Evolutionary conservation across 2,329 filamentous ascomycete species (phyloP), one percentile per base, ranked within the genome.

Genomic region (Fusarium sp.): DNA sequence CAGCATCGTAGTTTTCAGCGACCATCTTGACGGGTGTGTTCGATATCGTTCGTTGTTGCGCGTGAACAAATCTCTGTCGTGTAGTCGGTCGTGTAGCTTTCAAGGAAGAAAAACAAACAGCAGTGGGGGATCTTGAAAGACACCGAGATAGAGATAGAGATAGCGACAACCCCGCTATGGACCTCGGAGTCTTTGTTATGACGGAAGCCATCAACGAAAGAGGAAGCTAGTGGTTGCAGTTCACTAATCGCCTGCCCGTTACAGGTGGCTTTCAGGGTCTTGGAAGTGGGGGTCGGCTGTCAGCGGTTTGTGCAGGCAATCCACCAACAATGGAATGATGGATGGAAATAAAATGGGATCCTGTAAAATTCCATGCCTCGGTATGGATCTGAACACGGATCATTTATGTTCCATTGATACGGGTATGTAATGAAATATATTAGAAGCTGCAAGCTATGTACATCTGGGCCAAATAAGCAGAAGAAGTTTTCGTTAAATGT

Each of bases 1-100:
- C 80, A 30, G 81, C 77, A 49, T 88, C 83, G 71, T 84, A 86
- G 70, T 84, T 79, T 71, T 81, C 59, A 54, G 77, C 79, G 49
- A 80, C 77, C 79, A 81, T 81, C 58, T 52, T 73, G 59, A 30
- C 28, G 4, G 66, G 42, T 52, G 7, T 30, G 26, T 31, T 41
- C 39, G 50, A 50, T 13, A n/a, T 60, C 41, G 39, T n/a, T 46
- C 23, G 54, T 46, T 25, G 43, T 46, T 44, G 43, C 42, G 41
- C 37, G 45, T 23, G 26, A 7, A 37, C 18, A n/a, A 25, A 26
- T 13, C 7, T 55, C 16, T 21, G 39, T 31, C 50, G 34, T 37
- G 34, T 4, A 37, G 18, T 37, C 34, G 3, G 5, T 37, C 34
- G 52, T 7, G 39, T 7, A 25, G 12, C 3, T 6, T 28, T 41